Percentiles rank a stretch among this genome's conserved stretches.
These are phyloP conservation scores for Eragrostis tef DNA, from an alignment of 202 grass and related monocot species.

Conservation along the genomic window DNA sequence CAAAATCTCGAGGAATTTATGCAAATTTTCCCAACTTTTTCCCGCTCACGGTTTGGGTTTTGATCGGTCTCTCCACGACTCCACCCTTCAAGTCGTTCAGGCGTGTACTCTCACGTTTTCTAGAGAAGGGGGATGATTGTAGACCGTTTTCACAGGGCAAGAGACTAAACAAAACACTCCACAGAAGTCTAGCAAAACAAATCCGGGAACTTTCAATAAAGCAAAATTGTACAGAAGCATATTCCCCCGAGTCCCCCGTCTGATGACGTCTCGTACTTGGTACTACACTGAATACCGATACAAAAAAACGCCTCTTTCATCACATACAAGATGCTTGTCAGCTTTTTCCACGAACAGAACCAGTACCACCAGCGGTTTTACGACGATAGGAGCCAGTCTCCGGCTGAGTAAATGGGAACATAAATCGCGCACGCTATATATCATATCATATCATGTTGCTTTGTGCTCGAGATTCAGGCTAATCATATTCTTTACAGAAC, in stretches of 20 bases:
- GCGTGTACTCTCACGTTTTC: not conserved
- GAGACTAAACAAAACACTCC: not conserved
- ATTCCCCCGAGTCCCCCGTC: no score
- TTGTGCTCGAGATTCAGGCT: not conserved
- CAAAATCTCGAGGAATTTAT: no score
- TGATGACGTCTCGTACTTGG: not conserved
- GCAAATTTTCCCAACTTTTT: not conserved
- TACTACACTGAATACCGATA: not conserved
- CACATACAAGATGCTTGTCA: not conserved
- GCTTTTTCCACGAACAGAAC: constrained; percentile 35
- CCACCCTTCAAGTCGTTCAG: not conserved
- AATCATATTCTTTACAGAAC: not conserved
- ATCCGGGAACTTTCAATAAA: constrained; percentile 18
- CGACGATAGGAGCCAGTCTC: not conserved
- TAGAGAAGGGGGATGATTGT: not conserved
- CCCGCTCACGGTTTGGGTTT: not conserved
- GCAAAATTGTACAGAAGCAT: not conserved
- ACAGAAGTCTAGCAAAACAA: not conserved
- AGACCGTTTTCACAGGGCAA: not conserved
- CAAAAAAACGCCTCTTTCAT: constrained; percentile 22
- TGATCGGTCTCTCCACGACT: no score
- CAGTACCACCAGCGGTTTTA: not conserved
- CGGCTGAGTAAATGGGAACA: not conserved
- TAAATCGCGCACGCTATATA: no score
- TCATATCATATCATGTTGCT: constrained; percentile 1